A percentile compares a stretch with the other conserved stretches of the same genome.
Evolutionary conservation across 805 yeast genomes (phyloP).

Genomic region (Barnettozyma salicaria): DNA sequence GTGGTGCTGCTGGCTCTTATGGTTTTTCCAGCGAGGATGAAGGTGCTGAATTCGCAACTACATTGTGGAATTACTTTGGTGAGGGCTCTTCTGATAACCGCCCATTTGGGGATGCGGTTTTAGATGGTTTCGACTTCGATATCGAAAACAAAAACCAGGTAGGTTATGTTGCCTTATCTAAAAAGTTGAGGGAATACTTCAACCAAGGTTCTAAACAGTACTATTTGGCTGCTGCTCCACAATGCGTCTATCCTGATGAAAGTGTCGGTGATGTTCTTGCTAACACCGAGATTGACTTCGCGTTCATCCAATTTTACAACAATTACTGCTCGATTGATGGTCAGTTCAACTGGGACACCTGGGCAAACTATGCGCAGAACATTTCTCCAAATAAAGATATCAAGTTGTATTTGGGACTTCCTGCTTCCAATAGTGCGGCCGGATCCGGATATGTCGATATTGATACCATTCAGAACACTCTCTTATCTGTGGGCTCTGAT

Average conservation of each 20-base stretch:
- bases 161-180: constrained; percentile 66
- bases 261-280: constrained; percentile 52
- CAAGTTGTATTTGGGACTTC: constrained; percentile 69
- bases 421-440: constrained; percentile 56
- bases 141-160: constrained; percentile 58
- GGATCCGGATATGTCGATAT: constrained; percentile 53
- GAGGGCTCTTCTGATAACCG: constrained; percentile 52
- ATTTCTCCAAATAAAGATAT: constrained; percentile 63
- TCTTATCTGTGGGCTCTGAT: constrained; percentile 68
- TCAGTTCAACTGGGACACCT: constrained; percentile 63
- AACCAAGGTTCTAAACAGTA: constrained; percentile 52
- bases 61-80: constrained; percentile 60
- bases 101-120: constrained; percentile 62
- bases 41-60: constrained; percentile 56
- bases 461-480: constrained; percentile 34
- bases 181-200: constrained; percentile 44
- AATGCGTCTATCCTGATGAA: constrained; percentile 83
- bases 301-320: constrained; percentile 86
- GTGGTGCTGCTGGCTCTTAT: constrained; percentile 73
- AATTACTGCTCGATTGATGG: constrained; percentile 59
- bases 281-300: constrained; percentile 64
- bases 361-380: constrained; percentile 58
- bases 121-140: constrained; percentile 94
- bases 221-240: constrained; percentile 87
- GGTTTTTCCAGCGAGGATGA: constrained; percentile 81